A percentile compares a stretch with the other conserved stretches of the same genome.
These are phyloP conservation scores for Musa acuminata DNA, from an alignment of 176 grass and related monocot species.

Conservation along the genomic window DNA sequence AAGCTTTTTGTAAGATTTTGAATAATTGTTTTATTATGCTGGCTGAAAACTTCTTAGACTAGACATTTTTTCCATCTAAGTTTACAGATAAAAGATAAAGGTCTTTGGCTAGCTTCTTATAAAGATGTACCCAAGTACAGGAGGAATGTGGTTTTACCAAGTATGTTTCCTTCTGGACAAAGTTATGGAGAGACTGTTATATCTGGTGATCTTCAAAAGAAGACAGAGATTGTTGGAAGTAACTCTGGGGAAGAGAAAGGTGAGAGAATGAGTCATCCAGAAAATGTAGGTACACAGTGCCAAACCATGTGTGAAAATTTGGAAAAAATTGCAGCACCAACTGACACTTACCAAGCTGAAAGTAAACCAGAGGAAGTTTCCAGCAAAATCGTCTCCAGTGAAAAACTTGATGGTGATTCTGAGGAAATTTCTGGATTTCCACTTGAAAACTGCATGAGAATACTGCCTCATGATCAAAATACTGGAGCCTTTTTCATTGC, in stretches of 20 bases:
- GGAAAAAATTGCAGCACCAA: not conserved
- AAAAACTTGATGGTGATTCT: slow-evolving; percentile 19
- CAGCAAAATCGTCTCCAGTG: slow-evolving; percentile 1
- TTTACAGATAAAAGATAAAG: slow-evolving; percentile 70
- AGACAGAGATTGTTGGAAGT: slow-evolving; percentile 24
- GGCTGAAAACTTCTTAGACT: no score
- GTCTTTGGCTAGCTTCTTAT: slow-evolving; percentile 66
- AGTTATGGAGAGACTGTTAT: slow-evolving; percentile 25
- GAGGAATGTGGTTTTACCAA: slow-evolving; percentile 53
- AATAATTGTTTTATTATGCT: no score
- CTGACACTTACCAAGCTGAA: slow-evolving; percentile 21
- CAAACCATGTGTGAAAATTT: slow-evolving; percentile 5
- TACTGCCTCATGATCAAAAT: slow-evolving; percentile 93
- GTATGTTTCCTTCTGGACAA: slow-evolving; percentile 94
- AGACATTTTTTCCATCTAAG: no score
- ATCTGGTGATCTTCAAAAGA: slow-evolving; percentile 23
- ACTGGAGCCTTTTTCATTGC: slow-evolving; percentile 94
- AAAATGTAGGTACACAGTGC: slow-evolving; percentile 9
- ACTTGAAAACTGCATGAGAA: slow-evolving; percentile 80
- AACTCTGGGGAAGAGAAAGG: slow-evolving; percentile 21
- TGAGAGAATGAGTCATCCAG: slow-evolving; percentile 16
- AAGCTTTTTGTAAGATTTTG: not conserved
- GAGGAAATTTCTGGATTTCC: slow-evolving; percentile 67
- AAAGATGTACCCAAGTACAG: slow-evolving; percentile 75
- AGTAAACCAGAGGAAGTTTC: slow-evolving; percentile 22